A percentile compares a stretch with the other conserved stretches of the same genome.
phyloP scores from a whole-genome alignment of 1,284 basidiomycete species.

The Golubevia pallescens region DNA sequence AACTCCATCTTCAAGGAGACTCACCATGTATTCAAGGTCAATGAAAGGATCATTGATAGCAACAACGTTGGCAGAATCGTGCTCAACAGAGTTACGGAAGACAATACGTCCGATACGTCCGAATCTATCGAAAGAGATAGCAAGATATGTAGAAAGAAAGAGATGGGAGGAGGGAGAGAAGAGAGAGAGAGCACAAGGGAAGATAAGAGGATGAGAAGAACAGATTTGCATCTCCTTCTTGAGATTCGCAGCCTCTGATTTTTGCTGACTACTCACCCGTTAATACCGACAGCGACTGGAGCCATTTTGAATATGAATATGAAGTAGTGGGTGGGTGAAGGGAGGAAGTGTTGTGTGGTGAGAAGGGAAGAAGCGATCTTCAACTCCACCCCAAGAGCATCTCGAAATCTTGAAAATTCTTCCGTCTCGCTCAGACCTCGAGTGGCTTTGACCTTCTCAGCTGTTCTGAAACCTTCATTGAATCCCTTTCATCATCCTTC shows the following conservation, averaged over 20 bases:
- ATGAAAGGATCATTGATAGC: constrained; percentile 79
- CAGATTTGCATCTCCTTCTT: too few relatives aligned
- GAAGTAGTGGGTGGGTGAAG: neutral
- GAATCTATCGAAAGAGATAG: constrained; percentile 4
- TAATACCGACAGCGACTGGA: constrained; percentile 47
- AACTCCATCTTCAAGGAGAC: neutral
- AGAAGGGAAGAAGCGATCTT: too few relatives aligned
- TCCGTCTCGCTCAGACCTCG: too few relatives aligned
- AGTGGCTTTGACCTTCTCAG: too few relatives aligned
- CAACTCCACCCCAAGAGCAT: too few relatives aligned
- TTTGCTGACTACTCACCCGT: constrained; percentile 38
- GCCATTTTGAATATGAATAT: neutral
- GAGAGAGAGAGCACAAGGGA: neutral
- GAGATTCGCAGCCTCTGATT: too few relatives aligned
- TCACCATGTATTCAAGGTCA: constrained; percentile 89
- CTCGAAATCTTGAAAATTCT: too few relatives aligned
- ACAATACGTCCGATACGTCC: constrained; percentile 95
- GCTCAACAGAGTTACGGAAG: constrained; percentile 74
- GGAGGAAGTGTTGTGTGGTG: neutral
- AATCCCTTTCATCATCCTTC: too few relatives aligned
- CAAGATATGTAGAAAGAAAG: neutral
- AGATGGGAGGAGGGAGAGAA: neutral
- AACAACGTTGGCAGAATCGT: constrained; percentile 41
- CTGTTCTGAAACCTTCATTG: too few relatives aligned
- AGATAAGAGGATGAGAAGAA: neutral